Evolutionary conservation across 495 filamentous ascomycete genomes (phyloP), one percentile per base, ranked within the genome.

Genomic region (Evansstolkia leycettana): DNA sequence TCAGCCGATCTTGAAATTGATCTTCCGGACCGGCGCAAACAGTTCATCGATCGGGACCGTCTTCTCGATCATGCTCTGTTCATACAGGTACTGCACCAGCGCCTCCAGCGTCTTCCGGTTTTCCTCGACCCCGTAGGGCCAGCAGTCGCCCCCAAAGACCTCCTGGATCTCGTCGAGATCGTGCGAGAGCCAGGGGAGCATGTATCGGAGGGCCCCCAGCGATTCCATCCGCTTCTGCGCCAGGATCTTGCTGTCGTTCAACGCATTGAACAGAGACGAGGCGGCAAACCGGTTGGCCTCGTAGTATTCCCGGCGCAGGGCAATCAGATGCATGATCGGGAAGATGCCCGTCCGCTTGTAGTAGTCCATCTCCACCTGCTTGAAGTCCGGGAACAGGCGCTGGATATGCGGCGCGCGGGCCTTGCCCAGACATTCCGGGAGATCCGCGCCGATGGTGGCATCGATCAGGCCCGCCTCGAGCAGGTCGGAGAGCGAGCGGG

Each of bases 251-350:
- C 5, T 6, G 4, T 15, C 5, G 4, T 5, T n/a, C 4, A 29
- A 29, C 11, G 28, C 28, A 5, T 29, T n/a, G 28, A 5, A 5
- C 28, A 29, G 28, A 29, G 11, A 6, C 11, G 4, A 6, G 5
- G 28, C 28, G 5, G 11, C 11, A 5, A 5, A 29, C 4, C 5
- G 28, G 11, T 29, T n/a, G 3, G 4, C 5, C 11, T 29, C 28
- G 28, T 29, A 29, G 11, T 6, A 5, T 5, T 5, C 30, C 5
- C 52, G 24, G 18, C 46, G 37, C 7, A 65, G 38, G 12, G 43
- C 60, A 11, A 64, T 50, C 2, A 52, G 15, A 41, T 64, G 61
- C 61, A 65, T 64, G 37, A 64, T 64, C 8, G 58, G 61, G 39
- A 64, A 65, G 11, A 64, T 56, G 11, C 56, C 54, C 8, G 45